Conservation (phyloP, 495 filamentous ascomycete genomes). For the Cercophora samala region DNA sequence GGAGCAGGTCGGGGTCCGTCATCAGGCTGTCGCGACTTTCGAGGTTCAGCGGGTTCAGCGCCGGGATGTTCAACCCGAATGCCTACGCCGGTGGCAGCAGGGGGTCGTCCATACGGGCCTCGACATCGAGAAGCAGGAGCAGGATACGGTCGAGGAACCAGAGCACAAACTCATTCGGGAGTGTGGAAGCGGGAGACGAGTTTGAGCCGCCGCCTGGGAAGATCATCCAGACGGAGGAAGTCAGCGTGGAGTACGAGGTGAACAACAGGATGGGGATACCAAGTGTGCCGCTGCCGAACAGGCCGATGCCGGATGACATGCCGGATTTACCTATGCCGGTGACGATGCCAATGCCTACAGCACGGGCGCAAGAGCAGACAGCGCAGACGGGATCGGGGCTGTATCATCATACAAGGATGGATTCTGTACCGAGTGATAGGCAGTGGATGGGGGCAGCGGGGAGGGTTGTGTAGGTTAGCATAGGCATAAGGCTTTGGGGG, state of each 20-base stretch:
- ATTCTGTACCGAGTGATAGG: background rate
- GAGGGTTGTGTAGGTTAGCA: background rate
- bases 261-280: background rate
- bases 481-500: background rate
- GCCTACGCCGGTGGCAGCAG: background rate
- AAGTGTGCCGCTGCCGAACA: background rate
- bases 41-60: conserved; percentile 23
- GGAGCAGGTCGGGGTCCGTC: background rate
- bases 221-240: conserved; percentile 29
- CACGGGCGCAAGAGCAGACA: too few relatives aligned
- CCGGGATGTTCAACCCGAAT: conserved; percentile 14
- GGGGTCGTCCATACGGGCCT: background rate
- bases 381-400: too few relatives aligned
- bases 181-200: conserved; percentile 3
- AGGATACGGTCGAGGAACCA: conserved; percentile 4
- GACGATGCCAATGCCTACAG: background rate
- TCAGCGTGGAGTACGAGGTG: conserved; percentile 26
- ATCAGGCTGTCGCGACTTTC: conserved; percentile 21
- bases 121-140: background rate
- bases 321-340: too few relatives aligned
- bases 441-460: conserved; percentile 1
- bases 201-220: conserved; percentile 22
- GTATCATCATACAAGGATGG: background rate
- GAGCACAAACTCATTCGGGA: conserved; percentile 1
- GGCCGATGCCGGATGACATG: background rate